A percentile compares a stretch with the other conserved stretches of the same genome.
Evolutionary conservation across 345 rosid species (phyloP).

Genomic region (Eucalyptus regnans): DNA sequence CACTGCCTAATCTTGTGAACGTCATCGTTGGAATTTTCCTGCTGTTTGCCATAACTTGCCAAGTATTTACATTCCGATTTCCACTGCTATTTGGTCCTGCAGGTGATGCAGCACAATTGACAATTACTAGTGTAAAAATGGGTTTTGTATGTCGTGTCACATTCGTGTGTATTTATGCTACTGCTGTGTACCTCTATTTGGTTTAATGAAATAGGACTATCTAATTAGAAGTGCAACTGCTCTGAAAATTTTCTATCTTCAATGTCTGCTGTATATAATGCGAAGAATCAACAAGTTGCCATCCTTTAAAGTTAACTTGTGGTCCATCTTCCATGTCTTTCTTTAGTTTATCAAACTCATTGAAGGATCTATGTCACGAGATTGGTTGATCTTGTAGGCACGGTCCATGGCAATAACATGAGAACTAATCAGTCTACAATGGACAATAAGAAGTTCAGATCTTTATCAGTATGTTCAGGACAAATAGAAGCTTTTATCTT

Average conservation of each 20-base stretch:
- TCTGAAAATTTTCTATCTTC: background rate
- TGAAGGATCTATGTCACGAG: background rate
- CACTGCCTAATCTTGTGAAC: background rate
- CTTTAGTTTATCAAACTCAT: background rate
- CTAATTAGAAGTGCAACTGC: background rate
- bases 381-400: background rate
- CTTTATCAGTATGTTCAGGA: background rate
- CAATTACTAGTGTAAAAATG: background rate
- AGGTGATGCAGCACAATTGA: background rate
- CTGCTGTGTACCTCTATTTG: background rate
- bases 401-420: background rate
- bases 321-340: background rate
- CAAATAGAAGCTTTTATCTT: background rate
- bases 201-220: background rate
- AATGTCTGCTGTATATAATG: background rate
- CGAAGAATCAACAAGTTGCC: background rate
- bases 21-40: background rate
- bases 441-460: background rate
- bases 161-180: background rate
- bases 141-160: background rate
- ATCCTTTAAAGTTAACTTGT: background rate
- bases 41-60: background rate
- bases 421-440: background rate
- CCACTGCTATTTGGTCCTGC: background rate
- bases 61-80: background rate